phyloP scores from a whole-genome alignment of 2,329 filamentous ascomycete genomes.

The Nemania abortiva region DNA sequence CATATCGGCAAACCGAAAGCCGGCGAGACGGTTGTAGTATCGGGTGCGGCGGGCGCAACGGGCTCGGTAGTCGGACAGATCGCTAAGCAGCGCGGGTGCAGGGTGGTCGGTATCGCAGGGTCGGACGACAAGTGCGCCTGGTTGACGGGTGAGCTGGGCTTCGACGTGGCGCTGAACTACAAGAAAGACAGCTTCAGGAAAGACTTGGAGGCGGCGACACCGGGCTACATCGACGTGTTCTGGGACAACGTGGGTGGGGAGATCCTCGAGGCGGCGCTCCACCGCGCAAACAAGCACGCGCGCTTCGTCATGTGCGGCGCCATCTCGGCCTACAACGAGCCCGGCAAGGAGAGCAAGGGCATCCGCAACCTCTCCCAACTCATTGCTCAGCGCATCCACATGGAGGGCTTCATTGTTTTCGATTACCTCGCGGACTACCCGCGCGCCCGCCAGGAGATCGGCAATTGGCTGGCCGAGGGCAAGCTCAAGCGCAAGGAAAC shows the following conservation, averaged over 20 bases:
- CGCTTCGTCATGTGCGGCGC: constrained; percentile 79
- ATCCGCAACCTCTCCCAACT: constrained; percentile 49
- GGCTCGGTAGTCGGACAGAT: constrained; percentile 83
- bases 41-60: constrained; percentile 81
- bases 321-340: constrained; percentile 77
- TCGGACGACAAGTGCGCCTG: constrained; percentile 74
- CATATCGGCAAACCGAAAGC: constrained; percentile 75
- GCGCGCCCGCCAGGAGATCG: constrained; percentile 70
- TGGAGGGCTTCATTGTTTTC: constrained; percentile 80
- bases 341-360: constrained; percentile 65
- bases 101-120: constrained; percentile 75
- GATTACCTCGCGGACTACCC: constrained; percentile 72
- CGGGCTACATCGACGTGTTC: constrained; percentile 69
- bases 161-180: constrained; percentile 71
- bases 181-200: constrained; percentile 65
- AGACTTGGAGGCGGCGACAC: constrained; percentile 65
- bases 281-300: constrained; percentile 70
- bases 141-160: constrained; percentile 67
- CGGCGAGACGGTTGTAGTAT: constrained; percentile 82
- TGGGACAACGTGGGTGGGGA: constrained; percentile 78
- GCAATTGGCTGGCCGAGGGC: constrained; percentile 76
- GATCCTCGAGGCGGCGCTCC: constrained; percentile 74
- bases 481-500: constrained; percentile 79
- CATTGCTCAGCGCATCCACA: constrained; percentile 62
- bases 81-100: constrained; percentile 75